These are phyloP conservation scores for Diplocarpon rosae DNA, from an alignment of 2,329 filamentous ascomycete species.

Conservation along the genomic window DNA sequence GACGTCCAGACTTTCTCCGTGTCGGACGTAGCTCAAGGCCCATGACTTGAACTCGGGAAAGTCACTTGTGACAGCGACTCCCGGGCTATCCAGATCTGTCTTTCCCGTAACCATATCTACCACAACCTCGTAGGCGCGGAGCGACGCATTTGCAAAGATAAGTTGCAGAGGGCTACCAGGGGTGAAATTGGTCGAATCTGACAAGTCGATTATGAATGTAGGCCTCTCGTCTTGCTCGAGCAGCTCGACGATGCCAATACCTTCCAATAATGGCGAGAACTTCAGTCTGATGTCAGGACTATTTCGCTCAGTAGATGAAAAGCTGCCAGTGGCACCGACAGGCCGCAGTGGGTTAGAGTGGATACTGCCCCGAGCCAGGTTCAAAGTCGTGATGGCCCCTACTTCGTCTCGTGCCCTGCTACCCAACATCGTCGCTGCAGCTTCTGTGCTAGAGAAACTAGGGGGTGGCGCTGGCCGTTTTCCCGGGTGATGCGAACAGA, in stretches of 20 bases:
- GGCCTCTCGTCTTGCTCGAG: slow-evolving; percentile 68
- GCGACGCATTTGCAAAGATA: slow-evolving; percentile 56
- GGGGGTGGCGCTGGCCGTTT: slow-evolving; percentile 34
- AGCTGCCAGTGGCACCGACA: slow-evolving; percentile 41
- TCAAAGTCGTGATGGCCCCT: slow-evolving; percentile 39
- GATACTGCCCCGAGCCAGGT: slow-evolving; percentile 43
- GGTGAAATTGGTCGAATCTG: slow-evolving; percentile 42
- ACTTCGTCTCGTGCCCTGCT: slow-evolving; percentile 15
- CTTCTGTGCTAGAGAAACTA: slow-evolving; percentile 13
- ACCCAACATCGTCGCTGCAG: slow-evolving; percentile 17
- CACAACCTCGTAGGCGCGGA: slow-evolving; percentile 36
- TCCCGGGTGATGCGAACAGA: slow-evolving; percentile 37
- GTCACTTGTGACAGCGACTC: slow-evolving; percentile 32
- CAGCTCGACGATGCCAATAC: slow-evolving; percentile 59
- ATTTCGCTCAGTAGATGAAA: slow-evolving; percentile 39
- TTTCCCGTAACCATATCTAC: slow-evolving; percentile 23
- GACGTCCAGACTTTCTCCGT: slow-evolving; percentile 41
- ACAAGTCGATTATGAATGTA: slow-evolving; percentile 63
- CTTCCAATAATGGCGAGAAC: slow-evolving; percentile 43
- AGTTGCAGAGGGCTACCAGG: slow-evolving; percentile 44
- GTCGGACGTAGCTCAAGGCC: slow-evolving; percentile 46
- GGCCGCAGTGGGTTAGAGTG: slow-evolving; percentile 37
- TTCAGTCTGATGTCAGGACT: slow-evolving; percentile 41
- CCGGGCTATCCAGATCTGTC: slow-evolving; percentile 21
- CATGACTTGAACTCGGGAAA: slow-evolving; percentile 59